Evolutionary conservation across 2,329 filamentous ascomycete species (phyloP).

Genomic region (Arthrobotrys pseudoclavata): DNA sequence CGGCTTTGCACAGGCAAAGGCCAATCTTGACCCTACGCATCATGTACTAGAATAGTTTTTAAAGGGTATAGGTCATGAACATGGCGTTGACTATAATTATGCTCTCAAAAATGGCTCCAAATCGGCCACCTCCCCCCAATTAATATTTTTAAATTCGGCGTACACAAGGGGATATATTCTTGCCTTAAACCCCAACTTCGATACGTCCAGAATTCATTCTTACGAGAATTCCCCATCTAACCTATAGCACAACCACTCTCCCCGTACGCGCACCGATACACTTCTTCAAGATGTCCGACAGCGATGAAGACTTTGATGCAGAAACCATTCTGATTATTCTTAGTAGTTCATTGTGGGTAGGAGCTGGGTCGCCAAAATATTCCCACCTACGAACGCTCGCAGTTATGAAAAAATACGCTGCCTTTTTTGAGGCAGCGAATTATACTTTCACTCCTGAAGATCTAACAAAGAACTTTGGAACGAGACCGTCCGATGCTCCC

Average conservation of each 20-base stretch:
- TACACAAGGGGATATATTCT: background rate
- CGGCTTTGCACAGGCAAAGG: background rate
- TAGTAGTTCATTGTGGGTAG: slow-evolving; percentile 16
- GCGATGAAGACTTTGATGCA: background rate
- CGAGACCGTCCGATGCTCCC: background rate
- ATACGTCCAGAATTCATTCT: background rate
- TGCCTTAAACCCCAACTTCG: background rate
- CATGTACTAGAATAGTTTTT: background rate
- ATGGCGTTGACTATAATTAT: background rate
- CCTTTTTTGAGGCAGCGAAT: slow-evolving; percentile 1
- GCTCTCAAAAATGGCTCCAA: background rate
- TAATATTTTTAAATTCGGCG: background rate
- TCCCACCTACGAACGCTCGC: background rate
- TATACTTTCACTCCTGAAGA: slow-evolving; percentile 15
- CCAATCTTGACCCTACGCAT: background rate
- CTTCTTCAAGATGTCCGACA: background rate
- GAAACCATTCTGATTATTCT: background rate
- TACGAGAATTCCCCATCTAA: background rate
- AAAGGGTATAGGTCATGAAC: background rate
- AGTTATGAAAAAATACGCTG: slow-evolving; percentile 15
- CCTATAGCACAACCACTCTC: background rate
- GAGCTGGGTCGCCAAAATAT: slow-evolving; percentile 30
- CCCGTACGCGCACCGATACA: background rate
- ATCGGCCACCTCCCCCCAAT: background rate
- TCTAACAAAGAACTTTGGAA: slow-evolving; percentile 26